Base-by-base conservation (phyloP, 179 eudicot species). In the Gypsophila paniculata region DNA sequence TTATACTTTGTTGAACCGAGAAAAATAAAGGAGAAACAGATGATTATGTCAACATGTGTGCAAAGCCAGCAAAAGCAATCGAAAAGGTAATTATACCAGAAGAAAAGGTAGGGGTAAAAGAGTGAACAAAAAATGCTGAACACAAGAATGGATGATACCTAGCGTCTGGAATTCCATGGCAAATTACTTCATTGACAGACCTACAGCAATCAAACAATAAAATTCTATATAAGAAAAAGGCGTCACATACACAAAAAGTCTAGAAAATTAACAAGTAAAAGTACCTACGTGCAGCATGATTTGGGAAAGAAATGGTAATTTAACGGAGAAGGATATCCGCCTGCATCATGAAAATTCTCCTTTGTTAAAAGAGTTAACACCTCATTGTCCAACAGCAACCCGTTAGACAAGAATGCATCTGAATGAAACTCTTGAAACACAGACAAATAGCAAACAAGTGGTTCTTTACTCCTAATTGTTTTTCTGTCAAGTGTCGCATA, bases 281-380 rank as follows among this genome's bases (percentile, higher is more conserved):
- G 84, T 86, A 94, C 99, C 87, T 88, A 94, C 99, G 99, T 94
- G 99, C 99, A 94, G 90, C 99, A 94, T 53, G 99, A 94, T 76
- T 94, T 94, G 9, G 99, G 99, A 81, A 94, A 94, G 78, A 90
- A 94, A 83, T 94, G 85, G 79, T 94, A 94, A 85, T 91, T 94
- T 59, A 94, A 71, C 68, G 97, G 96, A 76, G 99, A 94, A 55
- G 99, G 99, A 84, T 94, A 94, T 74, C 87, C 99, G 74, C 99
- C 99, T 94, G 87, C 87, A 80, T 72, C 34, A 53, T 36, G 72
- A 55, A 18, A 74, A 48, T 65, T 36, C 7, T 51, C 55, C 39
- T 76, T 59, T 14, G 72, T 67, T 46, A 68, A 66, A 36, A 57
- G 48, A 25, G 64, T 25, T 29, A 55, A 19, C 39, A 34, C 14